phyloP scores from a whole-genome alignment of 495 filamentous ascomycete genomes.

The Trichoderma gamsii region DNA sequence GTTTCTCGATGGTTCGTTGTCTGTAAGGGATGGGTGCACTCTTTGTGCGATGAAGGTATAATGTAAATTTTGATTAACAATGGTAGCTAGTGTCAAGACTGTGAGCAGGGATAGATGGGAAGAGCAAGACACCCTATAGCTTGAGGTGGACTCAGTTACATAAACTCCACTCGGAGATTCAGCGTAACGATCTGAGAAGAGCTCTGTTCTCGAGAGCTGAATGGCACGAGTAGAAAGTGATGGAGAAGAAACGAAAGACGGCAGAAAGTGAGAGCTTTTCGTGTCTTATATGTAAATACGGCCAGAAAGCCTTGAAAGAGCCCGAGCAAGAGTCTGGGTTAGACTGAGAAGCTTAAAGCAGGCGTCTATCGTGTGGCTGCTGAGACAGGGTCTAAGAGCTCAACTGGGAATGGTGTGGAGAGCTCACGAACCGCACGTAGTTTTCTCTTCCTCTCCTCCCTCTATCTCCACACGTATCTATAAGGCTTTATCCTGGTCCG shows the following conservation, averaged over 20 bases:
- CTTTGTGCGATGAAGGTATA: background rate
- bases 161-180: background rate
- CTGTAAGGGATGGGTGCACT: background rate
- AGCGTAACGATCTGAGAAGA: background rate
- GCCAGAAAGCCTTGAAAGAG: background rate
- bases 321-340: background rate
- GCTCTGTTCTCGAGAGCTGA: background rate
- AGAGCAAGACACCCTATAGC: background rate
- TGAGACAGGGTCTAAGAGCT: conserved; percentile 4
- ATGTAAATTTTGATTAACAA: background rate
- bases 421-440: background rate
- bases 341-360: background rate
- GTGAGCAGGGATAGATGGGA: background rate
- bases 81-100: background rate
- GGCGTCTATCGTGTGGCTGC: conserved; percentile 5
- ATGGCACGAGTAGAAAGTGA: background rate
- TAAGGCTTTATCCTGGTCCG: background rate
- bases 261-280: background rate
- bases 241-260: background rate
- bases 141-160: background rate
- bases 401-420: conserved; percentile 2
- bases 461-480: background rate
- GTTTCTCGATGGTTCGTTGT: background rate
- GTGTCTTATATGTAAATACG: background rate
- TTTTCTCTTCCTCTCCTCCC: background rate